Percentiles rank a stretch among this genome's conserved stretches.
Conservation (phyloP, 176 grass and related monocot species). For the Phragmites australis region DNA sequence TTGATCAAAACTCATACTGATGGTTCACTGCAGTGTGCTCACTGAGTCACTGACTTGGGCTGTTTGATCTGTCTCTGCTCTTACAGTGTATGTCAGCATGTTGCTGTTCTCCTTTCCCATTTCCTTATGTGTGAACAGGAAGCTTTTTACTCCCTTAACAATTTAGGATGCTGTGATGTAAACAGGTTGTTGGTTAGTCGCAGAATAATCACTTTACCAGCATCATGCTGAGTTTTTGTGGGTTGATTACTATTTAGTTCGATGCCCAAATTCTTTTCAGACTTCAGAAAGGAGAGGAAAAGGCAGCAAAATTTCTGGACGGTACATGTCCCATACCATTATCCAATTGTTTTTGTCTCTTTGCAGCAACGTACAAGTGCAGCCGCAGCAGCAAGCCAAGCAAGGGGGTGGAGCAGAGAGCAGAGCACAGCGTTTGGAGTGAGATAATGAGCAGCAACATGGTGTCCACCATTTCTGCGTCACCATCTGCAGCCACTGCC, state of each 20-base stretch:
- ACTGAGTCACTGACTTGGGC: neutral
- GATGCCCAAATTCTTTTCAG: neutral
- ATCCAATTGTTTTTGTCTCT: slow-evolving; percentile 42
- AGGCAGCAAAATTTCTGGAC: slow-evolving; percentile 26
- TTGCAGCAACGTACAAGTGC: slow-evolving; percentile 17
- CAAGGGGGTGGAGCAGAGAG: slow-evolving; percentile 22
- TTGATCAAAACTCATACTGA: neutral
- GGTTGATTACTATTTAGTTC: neutral
- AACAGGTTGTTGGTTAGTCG: neutral
- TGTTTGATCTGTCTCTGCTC: neutral
- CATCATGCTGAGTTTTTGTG: neutral
- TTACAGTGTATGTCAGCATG: neutral
- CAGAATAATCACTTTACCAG: neutral
- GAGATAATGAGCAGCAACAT: slow-evolving; percentile 54
- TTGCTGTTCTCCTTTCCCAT: neutral
- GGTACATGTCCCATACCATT: slow-evolving; percentile 41
- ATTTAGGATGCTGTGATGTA: neutral
- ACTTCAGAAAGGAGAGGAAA: neutral
- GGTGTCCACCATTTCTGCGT: slow-evolving; percentile 38
- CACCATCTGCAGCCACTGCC: slow-evolving; percentile 19
- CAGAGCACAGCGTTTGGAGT: neutral
- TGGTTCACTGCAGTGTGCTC: neutral
- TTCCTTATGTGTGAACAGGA: neutral
- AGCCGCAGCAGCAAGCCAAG: neutral
- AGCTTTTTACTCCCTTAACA: neutral